Base-by-base conservation (phyloP, 257 asterid species). In the Ajuga chamaepitys region DNA sequence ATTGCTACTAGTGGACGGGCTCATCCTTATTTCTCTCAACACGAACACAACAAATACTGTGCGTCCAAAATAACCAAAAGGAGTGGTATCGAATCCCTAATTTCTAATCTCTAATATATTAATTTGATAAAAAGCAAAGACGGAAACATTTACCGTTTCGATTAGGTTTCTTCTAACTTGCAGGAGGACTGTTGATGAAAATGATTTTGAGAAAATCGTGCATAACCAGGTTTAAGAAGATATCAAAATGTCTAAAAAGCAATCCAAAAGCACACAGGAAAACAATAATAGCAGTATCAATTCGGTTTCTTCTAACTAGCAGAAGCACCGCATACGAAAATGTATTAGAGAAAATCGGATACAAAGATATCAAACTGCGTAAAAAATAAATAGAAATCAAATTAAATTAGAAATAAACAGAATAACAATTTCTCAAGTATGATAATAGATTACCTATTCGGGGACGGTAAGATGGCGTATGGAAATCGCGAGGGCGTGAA, bases 391-490 rank as follows among this genome's bases (percentile, higher is more conserved):
- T 8, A 64, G 21, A 2, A 6, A 41, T 37, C 32, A 34, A 60
- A 47, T 52, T 32, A n/a, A 26, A 22, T 22, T 14, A 9, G 45
- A 12, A 14, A 64, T 5, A 20, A 22, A 0, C n/a, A 25, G 16
- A 24, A 69, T 4, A n/a, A n/a, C n/a, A n/a, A n/a, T n/a, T n/a
- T n/a, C n/a, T n/a, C n/a, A n/a, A 35, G 17, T 1, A 5, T 2
- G 10, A 34, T 16, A 41, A n/a, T 8, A 17, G 41, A 21, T 18
- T 63, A 62, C 46, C 62, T 66, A 70, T 71, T 71, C 84, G 70
- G 83, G 85, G 30, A 73, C 80, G 47, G 78, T 30, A 34, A 82
- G 74, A 13, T 71, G 76, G 17, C 83, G 89, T 63, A 82, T 69
- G 77, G 80, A 51, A 62, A 75, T 69, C n/a, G 79, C 68, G 67